Evolutionary conservation across 768 basidiomycete species (phyloP).

Genomic region (Suillus weaverae): DNA sequence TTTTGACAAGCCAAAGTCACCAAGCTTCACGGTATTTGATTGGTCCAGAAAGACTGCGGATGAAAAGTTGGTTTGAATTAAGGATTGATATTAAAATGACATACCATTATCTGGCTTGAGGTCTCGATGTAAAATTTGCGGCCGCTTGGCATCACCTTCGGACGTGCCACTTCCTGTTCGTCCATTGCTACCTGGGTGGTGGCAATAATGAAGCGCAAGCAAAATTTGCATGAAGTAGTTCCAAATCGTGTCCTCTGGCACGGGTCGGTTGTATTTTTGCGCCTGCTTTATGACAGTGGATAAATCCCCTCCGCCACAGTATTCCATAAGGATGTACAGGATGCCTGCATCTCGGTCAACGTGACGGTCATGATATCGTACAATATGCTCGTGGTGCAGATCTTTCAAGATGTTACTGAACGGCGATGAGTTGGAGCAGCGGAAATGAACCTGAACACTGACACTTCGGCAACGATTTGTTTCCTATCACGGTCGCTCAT

Average conservation of each 20-base stretch:
- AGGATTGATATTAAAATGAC: constrained; percentile 20
- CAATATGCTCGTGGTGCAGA: constrained; percentile 92
- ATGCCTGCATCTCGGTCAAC: constrained; percentile 90
- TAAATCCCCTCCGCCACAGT: constrained; percentile 95
- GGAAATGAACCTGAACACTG: constrained; percentile 32
- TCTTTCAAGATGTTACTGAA: constrained; percentile 94
- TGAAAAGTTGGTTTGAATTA: not conserved
- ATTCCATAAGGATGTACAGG: constrained; percentile 98
- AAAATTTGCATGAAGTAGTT: constrained; percentile 93
- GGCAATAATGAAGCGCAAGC: constrained; percentile 88
- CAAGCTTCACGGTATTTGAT: constrained; percentile 85
- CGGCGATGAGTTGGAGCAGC: not conserved
- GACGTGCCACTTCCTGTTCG: constrained; percentile 44
- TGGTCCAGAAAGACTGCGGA: constrained; percentile 84
- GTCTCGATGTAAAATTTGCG: constrained; percentile 90
- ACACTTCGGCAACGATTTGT: constrained; percentile 99
- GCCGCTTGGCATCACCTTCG: constrained; percentile 47
- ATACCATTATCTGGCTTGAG: constrained; percentile 96
- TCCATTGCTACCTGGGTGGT: constrained; percentile 64
- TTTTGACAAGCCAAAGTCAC: constrained; percentile 96
- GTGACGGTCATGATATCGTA: constrained; percentile 89
- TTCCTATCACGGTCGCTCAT: constrained; percentile 96
- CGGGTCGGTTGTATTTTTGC: constrained; percentile 61
- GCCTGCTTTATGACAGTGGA: constrained; percentile 84
- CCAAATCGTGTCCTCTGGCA: constrained; percentile 95